Base-by-base conservation (phyloP, 352 stramenopile genomes). In the Phytophthora megakarya region DNA sequence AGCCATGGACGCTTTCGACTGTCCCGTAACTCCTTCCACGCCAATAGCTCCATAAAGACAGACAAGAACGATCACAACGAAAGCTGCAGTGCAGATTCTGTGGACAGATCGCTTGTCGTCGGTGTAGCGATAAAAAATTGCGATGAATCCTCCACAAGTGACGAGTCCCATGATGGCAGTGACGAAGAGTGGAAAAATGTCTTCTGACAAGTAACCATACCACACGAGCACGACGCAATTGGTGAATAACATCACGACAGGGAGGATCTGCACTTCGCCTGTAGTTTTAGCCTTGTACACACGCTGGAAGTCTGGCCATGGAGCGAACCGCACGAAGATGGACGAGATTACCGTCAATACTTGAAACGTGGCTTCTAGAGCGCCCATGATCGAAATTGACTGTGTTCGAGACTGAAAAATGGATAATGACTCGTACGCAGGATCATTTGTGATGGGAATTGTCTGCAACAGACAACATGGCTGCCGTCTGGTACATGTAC, bases 311-410 rank as follows among this genome's bases (percentile, higher is more conserved):
- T 80, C 67, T 11, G 76, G 73, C 43, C 69, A 76, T 9, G 82
- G 82, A 23, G 80, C 77, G 26, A 88, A 25, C 16, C 80, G 80
- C 80, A 91, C 85, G 68, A 86, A 89, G 43, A 88, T 67, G 54
- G 76, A 78, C 46, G 81, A 86, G 42, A 89, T 73, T 52, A 84
- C 85, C 15, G 78, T 80, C 38, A 90, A 49, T 23, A 88, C 72
- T 71, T 85, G 78, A 67, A 90, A 60, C 7, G 45, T 67, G 15
- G 61, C 57, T 23, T 61, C 47, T 15, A 70, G 19, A 30, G 50
- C 51, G 11, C 44, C 63, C 69, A 74, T 74, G 23, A 11, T 47
- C 18, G 30, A 8, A 44, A 51, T 15, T 16, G 9, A 2, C 15
- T 33, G 38, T 48, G 23, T 13, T 7, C 1, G 35, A 46, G 32